phyloP scores from a whole-genome alignment of 1,139 yeast species.

The Nadsonia commutata region DNA sequence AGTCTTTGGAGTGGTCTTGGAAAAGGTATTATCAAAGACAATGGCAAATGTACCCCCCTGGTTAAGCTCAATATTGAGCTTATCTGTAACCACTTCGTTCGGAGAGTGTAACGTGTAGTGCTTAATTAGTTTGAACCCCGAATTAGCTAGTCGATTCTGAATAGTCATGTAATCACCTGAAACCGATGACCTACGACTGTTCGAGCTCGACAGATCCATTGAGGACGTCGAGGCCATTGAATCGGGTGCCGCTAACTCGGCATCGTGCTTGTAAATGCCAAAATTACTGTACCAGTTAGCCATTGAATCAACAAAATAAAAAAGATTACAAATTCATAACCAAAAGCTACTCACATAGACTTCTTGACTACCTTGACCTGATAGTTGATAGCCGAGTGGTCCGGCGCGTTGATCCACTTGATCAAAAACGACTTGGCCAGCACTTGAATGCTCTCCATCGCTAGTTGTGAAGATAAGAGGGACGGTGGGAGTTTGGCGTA shows the following conservation, averaged over 20 bases:
- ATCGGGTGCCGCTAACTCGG: too few relatives aligned
- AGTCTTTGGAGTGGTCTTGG: slow-evolving; percentile 72
- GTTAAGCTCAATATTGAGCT: slow-evolving; percentile 35
- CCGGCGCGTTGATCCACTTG: slow-evolving; percentile 77
- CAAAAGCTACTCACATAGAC: slow-evolving; percentile 32
- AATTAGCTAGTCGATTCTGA: slow-evolving; percentile 19
- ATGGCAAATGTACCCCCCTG: slow-evolving; percentile 60
- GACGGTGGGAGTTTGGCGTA: too few relatives aligned
- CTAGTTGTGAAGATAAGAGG: neutral
- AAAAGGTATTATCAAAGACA: slow-evolving; percentile 82
- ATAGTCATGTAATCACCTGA: slow-evolving; percentile 10
- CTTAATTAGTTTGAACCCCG: slow-evolving; percentile 22
- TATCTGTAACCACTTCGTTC: slow-evolving; percentile 35
- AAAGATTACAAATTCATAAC: too few relatives aligned
- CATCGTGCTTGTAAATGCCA: slow-evolving; percentile 34
- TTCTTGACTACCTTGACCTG: slow-evolving; percentile 72
- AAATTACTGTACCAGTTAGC: slow-evolving; percentile 24
- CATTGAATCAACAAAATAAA: neutral
- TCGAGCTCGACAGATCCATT: slow-evolving; percentile 4
- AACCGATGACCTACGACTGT: slow-evolving; percentile 1
- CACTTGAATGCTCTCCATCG: slow-evolving; percentile 76
- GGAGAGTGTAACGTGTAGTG: slow-evolving; percentile 25
- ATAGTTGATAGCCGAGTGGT: slow-evolving; percentile 54
- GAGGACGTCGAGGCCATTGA: too few relatives aligned
- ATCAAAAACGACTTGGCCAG: slow-evolving; percentile 80